phyloP scores from a whole-genome alignment of 306 rosid species.

The Dalbergia cultrata region DNA sequence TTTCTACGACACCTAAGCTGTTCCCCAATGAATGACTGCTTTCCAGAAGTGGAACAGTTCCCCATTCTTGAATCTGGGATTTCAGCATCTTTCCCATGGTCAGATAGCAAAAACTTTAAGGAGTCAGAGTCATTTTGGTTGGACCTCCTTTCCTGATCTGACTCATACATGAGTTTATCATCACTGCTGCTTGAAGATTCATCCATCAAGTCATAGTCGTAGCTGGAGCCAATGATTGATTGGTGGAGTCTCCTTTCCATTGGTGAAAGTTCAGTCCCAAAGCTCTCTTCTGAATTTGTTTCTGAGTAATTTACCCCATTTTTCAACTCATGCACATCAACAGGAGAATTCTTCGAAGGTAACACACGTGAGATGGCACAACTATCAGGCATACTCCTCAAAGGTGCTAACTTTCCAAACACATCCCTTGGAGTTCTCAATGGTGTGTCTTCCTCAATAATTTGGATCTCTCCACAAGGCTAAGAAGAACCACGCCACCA shows the following conservation, averaged over 20 bases:
- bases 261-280: constrained; percentile 71
- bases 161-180: constrained; percentile 51
- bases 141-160: constrained; percentile 59
- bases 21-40: constrained; percentile 55
- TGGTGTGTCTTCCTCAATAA: constrained; percentile 89
- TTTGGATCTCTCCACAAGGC: constrained; percentile 93
- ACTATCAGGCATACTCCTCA: constrained; percentile 32
- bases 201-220: constrained; percentile 56
- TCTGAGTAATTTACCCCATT: constrained; percentile 61
- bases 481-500: constrained; percentile 46
- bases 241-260: constrained; percentile 67
- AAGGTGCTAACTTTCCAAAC: constrained; percentile 64
- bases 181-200: constrained; percentile 65
- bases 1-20: constrained; percentile 49
- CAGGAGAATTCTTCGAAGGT: constrained; percentile 52
- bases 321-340: constrained; percentile 50
- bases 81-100: constrained; percentile 51
- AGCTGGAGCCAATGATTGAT: constrained; percentile 58
- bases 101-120: constrained; percentile 50
- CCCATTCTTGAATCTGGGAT: constrained; percentile 52
- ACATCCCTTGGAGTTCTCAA: constrained; percentile 79
- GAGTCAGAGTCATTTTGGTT: constrained; percentile 57
- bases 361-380: constrained; percentile 20
- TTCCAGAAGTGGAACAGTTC: constrained; percentile 62
- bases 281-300: constrained; percentile 78